A percentile compares a stretch with the other conserved stretches of the same genome.
Conservation (phyloP, 345 rosid species). For the Linum usitatissimum region DNA sequence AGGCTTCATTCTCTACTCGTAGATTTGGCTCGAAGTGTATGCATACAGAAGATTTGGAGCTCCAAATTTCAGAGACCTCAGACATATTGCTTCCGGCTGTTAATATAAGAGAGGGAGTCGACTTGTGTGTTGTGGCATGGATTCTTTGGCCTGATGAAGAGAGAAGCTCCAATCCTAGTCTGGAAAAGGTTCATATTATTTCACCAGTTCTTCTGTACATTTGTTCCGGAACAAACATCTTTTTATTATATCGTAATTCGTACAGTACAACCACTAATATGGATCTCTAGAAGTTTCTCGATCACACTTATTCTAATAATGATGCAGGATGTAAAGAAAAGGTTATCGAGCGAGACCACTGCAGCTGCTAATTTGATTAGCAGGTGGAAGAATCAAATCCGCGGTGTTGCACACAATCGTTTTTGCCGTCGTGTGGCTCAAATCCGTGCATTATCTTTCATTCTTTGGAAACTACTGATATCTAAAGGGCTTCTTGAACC, state of each 20-base stretch:
- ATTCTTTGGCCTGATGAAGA: slow-evolving; percentile 98
- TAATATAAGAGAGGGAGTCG: slow-evolving; percentile 46
- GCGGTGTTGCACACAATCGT: slow-evolving; percentile 89
- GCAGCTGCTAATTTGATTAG: slow-evolving; percentile 88
- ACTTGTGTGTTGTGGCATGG: slow-evolving; percentile 72
- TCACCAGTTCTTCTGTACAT: neutral
- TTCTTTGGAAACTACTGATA: slow-evolving; percentile 76
- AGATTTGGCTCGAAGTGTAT: slow-evolving; percentile 39
- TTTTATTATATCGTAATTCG: neutral
- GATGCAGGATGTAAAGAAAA: slow-evolving; percentile 72
- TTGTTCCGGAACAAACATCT: neutral
- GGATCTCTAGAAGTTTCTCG: slow-evolving; percentile 1
- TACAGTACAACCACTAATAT: neutral
- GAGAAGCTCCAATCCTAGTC: slow-evolving; percentile 70
- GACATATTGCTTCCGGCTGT: slow-evolving; percentile 42
- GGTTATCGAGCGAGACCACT: slow-evolving; percentile 64
- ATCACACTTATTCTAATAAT: slow-evolving; percentile 20
- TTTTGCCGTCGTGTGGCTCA: slow-evolving; percentile 93
- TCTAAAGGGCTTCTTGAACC: slow-evolving; percentile 63
- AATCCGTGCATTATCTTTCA: slow-evolving; percentile 57
- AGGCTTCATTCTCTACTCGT: slow-evolving; percentile 58
- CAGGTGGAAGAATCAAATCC: slow-evolving; percentile 92
- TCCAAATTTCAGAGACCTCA: slow-evolving; percentile 44
- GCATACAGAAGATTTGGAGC: slow-evolving; percentile 29
- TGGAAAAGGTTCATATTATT: slow-evolving; percentile 55